A percentile compares a stretch with the other conserved stretches of the same genome.
These are phyloP conservation scores for Conoideocrella luteorostrata DNA, from an alignment of 2,329 filamentous ascomycete species.

Conservation along the genomic window DNA sequence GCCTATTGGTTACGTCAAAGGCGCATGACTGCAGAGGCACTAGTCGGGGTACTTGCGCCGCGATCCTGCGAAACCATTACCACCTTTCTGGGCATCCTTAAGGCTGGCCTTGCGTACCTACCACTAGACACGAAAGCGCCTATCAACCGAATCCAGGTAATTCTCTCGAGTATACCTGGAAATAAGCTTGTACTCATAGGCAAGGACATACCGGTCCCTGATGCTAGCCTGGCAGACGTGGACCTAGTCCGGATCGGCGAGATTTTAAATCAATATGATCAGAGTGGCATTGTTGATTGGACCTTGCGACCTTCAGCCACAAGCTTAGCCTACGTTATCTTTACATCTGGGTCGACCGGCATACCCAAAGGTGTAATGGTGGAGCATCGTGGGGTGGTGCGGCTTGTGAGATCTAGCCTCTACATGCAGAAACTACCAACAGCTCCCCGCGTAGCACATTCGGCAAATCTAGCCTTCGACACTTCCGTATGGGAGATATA, in stretches of 20 bases:
- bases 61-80: slow-evolving; percentile 16
- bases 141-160: slow-evolving; percentile 11
- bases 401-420: neutral
- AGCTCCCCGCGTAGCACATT: too few relatives aligned
- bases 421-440: slow-evolving; percentile 4
- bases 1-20: slow-evolving; percentile 11
- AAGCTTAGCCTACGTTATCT: slow-evolving; percentile 15
- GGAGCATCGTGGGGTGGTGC: slow-evolving; percentile 13
- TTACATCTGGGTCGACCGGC: slow-evolving; percentile 18
- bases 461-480: slow-evolving; percentile 15
- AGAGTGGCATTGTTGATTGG: neutral
- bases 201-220: slow-evolving; percentile 1
- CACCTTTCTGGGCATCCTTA: slow-evolving; percentile 18
- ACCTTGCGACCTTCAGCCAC: neutral
- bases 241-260: slow-evolving; percentile 11
- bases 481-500: slow-evolving; percentile 10
- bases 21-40: slow-evolving; percentile 9
- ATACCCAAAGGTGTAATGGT: slow-evolving; percentile 18
- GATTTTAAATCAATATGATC: slow-evolving; percentile 1
- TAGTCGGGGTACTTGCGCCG: slow-evolving; percentile 15
- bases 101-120: slow-evolving; percentile 18
- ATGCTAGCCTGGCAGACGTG: slow-evolving; percentile 2
- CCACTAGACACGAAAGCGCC: slow-evolving; percentile 17
- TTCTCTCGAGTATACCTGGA: slow-evolving; percentile 11
- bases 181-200: slow-evolving; percentile 13